These are phyloP conservation scores for Tetracladium maxilliforme DNA, from an alignment of 2,329 filamentous ascomycete genomes.

Conservation along the genomic window DNA sequence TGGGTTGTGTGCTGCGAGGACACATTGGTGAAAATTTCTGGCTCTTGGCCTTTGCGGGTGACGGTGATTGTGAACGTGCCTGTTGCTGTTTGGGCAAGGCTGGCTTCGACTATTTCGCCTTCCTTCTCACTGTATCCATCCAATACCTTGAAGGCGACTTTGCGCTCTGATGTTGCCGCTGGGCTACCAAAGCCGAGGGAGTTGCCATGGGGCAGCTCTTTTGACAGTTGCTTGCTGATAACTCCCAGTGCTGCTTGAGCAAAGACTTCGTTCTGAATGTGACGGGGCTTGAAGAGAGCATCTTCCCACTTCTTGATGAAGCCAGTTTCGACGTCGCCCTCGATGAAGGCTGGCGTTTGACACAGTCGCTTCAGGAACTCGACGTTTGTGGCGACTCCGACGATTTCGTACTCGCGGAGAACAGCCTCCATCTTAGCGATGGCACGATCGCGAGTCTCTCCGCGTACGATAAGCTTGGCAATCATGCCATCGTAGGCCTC, in stretches of 20 bases:
- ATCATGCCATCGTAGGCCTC: slow-evolving; percentile 99
- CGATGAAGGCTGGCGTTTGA: slow-evolving; percentile 65
- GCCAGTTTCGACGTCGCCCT: slow-evolving; percentile 83
- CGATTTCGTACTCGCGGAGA: slow-evolving; percentile 80
- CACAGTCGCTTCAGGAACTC: slow-evolving; percentile 90
- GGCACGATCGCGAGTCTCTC: slow-evolving; percentile 61
- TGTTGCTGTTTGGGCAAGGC: slow-evolving; percentile 12
- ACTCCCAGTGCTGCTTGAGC: slow-evolving; percentile 77
- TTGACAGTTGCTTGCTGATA: slow-evolving; percentile 31
- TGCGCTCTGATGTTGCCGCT: slow-evolving; percentile 7
- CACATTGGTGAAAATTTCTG: slow-evolving; percentile 18
- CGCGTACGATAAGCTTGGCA: slow-evolving; percentile 87
- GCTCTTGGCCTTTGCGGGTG: slow-evolving; percentile 27
- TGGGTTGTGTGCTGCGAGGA: slow-evolving; percentile 23
- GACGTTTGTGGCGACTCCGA: slow-evolving; percentile 86
- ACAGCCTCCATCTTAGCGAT: slow-evolving; percentile 72
- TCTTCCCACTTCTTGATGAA: slow-evolving; percentile 83
- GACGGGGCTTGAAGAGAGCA: slow-evolving; percentile 56
- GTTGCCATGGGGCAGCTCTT: slow-evolving; percentile 23
- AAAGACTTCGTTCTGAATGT: slow-evolving; percentile 57
- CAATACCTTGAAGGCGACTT: slow-evolving; percentile 11
- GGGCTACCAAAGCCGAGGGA: slow-evolving; percentile 42
- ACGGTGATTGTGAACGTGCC: slow-evolving; percentile 25
- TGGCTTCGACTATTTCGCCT: slow-evolving; percentile 7
- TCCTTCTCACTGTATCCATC: slow-evolving; percentile 1